Conservation (phyloP, 176 grass and related monocot genomes). For the Avena sativa region DNA sequence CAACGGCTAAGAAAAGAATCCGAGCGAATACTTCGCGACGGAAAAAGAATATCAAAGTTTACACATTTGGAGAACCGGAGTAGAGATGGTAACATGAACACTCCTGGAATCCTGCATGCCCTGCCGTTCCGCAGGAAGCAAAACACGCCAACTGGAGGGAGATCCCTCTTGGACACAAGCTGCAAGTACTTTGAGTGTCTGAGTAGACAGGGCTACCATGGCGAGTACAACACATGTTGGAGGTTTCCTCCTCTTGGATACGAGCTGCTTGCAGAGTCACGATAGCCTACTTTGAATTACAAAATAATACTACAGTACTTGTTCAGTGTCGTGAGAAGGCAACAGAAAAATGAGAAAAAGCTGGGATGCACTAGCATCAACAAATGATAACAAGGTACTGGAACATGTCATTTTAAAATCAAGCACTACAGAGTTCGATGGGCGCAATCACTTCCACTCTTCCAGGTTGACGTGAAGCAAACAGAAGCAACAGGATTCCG, state of each 20-base stretch:
- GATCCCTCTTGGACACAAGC: conserved; percentile 33
- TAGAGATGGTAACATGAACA: neutral
- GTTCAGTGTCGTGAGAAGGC: neutral
- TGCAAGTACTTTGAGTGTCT: conserved; percentile 15
- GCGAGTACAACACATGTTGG: neutral
- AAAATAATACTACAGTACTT: neutral
- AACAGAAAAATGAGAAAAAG: neutral
- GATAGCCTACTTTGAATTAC: neutral
- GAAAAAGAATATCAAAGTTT: neutral
- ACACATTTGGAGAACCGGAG: neutral
- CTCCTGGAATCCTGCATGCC: neutral
- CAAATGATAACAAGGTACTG: neutral
- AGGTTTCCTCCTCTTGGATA: conserved; percentile 25
- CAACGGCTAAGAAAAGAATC: neutral
- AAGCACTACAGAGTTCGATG: neutral
- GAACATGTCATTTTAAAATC: neutral
- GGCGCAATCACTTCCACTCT: neutral
- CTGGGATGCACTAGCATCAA: neutral
- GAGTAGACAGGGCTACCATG: too few relatives aligned
- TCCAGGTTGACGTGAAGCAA: conserved; percentile 3
- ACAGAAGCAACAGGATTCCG: neutral
- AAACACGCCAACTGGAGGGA: neutral
- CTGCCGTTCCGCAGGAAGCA: neutral
- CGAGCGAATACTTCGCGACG: neutral
- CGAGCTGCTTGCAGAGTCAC: neutral